A percentile compares a stretch with the other conserved stretches of the same genome.
Conservation (phyloP, 345 rosid species). For the Camelina neglecta region DNA sequence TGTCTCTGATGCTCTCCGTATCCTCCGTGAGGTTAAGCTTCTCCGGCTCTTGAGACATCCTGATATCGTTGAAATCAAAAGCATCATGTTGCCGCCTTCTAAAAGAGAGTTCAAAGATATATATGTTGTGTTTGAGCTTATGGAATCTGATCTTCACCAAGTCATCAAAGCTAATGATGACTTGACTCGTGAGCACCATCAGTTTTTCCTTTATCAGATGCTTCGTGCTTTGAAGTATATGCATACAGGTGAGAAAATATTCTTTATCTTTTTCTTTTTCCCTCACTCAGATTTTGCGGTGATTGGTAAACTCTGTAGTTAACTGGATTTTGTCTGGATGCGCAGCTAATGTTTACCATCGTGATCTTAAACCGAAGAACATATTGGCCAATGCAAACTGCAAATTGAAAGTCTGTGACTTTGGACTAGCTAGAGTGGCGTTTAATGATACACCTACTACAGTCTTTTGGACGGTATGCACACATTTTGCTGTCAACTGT, state of each 20-base stretch:
- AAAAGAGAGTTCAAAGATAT: constrained; percentile 95
- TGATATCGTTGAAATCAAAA: constrained; percentile 92
- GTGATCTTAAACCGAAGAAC: constrained; percentile 98
- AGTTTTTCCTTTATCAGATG: constrained; percentile 98
- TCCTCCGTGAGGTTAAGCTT: constrained; percentile 90
- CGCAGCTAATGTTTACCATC: constrained; percentile 96
- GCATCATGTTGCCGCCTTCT: constrained; percentile 93
- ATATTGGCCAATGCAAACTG: constrained; percentile 97
- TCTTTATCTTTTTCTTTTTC: background rate
- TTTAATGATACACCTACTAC: constrained; percentile 89
- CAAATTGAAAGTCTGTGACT: constrained; percentile 94
- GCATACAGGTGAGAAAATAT: constrained; percentile 76
- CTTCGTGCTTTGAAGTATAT: constrained; percentile 93
- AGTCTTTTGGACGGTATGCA: constrained; percentile 89
- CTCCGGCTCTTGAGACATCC: constrained; percentile 90
- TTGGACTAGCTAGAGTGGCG: constrained; percentile 95
- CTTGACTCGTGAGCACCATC: constrained; percentile 95
- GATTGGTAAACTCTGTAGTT: constrained; percentile 4
- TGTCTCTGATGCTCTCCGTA: constrained; percentile 84
- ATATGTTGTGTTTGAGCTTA: constrained; percentile 95
- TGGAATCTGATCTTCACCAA: constrained; percentile 99
- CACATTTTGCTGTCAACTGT: background rate
- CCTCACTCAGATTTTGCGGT: background rate
- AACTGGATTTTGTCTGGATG: constrained; percentile 43
- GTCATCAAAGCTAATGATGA: constrained; percentile 99